Evolutionary conservation across 768 basidiomycete species (phyloP).

Genomic region (Kwoniella heveanensis): DNA sequence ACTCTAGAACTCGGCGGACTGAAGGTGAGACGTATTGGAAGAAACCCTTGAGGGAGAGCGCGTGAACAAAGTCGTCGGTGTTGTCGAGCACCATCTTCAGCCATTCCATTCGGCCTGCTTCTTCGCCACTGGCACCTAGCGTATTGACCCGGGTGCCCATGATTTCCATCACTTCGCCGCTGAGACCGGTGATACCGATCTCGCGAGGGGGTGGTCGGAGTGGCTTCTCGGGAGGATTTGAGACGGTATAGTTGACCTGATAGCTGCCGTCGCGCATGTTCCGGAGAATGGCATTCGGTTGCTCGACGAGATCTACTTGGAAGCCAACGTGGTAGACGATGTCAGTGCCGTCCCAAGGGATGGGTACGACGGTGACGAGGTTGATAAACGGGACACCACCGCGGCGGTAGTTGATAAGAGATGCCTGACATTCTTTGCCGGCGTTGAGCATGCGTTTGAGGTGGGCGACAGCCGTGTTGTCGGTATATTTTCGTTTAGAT

Average conservation of each 20-base stretch:
- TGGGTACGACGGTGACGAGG: constrained; percentile 84
- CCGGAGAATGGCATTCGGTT: constrained; percentile 79
- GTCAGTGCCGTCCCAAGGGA: constrained; percentile 71
- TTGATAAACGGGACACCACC: constrained; percentile 85
- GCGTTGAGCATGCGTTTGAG: constrained; percentile 68
- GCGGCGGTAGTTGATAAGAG: constrained; percentile 84
- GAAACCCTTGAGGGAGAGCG: constrained; percentile 85
- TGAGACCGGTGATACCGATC: constrained; percentile 42
- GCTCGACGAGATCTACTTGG: constrained; percentile 87
- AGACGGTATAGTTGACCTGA: constrained; percentile 64
- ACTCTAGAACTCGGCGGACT: constrained; percentile 76
- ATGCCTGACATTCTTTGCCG: constrained; percentile 85
- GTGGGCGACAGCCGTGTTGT: constrained; percentile 67
- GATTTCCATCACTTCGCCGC: constrained; percentile 45
- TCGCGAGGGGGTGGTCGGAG: constrained; percentile 38
- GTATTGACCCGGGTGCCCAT: constrained; percentile 40
- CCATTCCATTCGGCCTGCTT: constrained; percentile 55
- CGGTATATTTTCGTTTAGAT: constrained; percentile 64
- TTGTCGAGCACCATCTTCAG: constrained; percentile 58
- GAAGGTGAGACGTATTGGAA: constrained; percentile 91
- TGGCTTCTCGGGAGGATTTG: constrained; percentile 50
- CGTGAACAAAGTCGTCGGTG: constrained; percentile 76
- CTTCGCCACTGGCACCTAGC: constrained; percentile 44
- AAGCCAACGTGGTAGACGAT: constrained; percentile 89
- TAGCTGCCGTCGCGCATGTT: constrained; percentile 78